These are phyloP conservation scores for Wickerhamomyces bovis DNA, from an alignment of 805 yeast genomes.

Conservation along the genomic window DNA sequence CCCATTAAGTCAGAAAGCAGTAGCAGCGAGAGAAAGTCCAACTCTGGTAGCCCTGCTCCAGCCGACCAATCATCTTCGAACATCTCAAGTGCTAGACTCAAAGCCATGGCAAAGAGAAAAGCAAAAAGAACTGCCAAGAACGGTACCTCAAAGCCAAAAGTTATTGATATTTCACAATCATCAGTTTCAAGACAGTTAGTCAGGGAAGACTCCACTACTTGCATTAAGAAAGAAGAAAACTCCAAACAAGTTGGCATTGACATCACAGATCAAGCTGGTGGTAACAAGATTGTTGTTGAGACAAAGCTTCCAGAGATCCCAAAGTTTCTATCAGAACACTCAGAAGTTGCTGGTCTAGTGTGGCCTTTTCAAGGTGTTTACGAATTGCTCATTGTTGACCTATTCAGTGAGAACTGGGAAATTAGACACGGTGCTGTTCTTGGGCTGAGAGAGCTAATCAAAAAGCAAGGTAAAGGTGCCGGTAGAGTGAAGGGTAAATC, in stretches of 20 bases:
- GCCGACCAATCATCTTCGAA: slow-evolving; percentile 6
- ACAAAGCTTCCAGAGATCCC: slow-evolving; percentile 58
- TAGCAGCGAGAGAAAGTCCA: background rate
- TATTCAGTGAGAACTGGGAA: slow-evolving; percentile 89
- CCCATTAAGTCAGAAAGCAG: slow-evolving; percentile 5
- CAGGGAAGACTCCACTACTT: slow-evolving; percentile 21
- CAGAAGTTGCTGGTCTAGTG: slow-evolving; percentile 63
- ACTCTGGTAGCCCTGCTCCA: background rate
- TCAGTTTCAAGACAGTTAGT: slow-evolving; percentile 54
- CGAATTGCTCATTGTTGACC: slow-evolving; percentile 70
- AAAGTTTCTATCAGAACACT: slow-evolving; percentile 64
- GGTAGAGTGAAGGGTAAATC: slow-evolving; percentile 71
- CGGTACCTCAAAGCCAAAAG: slow-evolving; percentile 35
- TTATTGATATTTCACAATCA: slow-evolving; percentile 68
- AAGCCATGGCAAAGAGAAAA: slow-evolving; percentile 91
- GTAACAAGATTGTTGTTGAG: slow-evolving; percentile 80
- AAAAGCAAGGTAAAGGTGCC: slow-evolving; percentile 77
- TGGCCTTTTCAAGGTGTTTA: slow-evolving; percentile 96
- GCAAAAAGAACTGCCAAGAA: slow-evolving; percentile 67
- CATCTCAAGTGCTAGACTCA: slow-evolving; percentile 64
- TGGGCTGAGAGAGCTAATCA: slow-evolving; percentile 81
- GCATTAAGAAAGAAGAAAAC: slow-evolving; percentile 6
- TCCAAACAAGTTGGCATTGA: slow-evolving; percentile 35
- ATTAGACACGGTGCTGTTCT: slow-evolving; percentile 92
- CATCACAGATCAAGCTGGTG: slow-evolving; percentile 74